phyloP scores from a whole-genome alignment of 306 rosid genomes.

The Prunus mongolica region DNA sequence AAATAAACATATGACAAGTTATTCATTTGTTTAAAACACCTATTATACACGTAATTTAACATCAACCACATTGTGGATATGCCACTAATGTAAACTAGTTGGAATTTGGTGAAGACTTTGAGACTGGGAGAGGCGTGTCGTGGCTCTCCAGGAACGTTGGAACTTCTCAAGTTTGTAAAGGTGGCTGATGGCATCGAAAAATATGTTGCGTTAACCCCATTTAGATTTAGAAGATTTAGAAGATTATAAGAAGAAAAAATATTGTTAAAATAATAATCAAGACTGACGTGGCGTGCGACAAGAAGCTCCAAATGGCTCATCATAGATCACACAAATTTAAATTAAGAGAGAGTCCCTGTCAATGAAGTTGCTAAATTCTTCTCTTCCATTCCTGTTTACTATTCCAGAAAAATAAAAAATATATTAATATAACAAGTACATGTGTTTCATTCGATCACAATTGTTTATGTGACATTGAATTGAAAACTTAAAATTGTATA shows the following conservation, averaged over 20 bases:
- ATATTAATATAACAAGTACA: neutral
- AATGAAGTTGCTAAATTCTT: neutral
- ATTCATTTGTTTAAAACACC: neutral
- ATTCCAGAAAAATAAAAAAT: neutral
- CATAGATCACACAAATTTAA: neutral
- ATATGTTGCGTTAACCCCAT: too few species aligned
- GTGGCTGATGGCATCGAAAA: neutral
- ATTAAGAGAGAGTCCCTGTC: too few species aligned
- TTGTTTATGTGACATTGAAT: neutral
- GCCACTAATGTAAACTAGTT: neutral
- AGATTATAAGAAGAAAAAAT: neutral
- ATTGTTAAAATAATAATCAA: neutral
- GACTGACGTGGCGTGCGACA: neutral
- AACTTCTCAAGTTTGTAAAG: neutral
- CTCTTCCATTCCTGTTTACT: neutral
- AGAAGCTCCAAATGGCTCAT: neutral
- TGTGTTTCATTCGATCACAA: neutral
- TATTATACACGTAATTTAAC: neutral
- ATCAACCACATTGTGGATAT: too few species aligned
- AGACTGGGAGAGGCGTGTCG: neutral
- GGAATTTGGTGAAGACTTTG: neutral
- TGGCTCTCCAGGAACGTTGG: neutral
- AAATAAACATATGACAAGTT: accelerated
- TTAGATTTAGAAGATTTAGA: too few species aligned
- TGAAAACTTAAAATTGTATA: neutral